Conservation (phyloP, 2,329 filamentous ascomycete species). For the Phaeosphaeria sp. region DNA sequence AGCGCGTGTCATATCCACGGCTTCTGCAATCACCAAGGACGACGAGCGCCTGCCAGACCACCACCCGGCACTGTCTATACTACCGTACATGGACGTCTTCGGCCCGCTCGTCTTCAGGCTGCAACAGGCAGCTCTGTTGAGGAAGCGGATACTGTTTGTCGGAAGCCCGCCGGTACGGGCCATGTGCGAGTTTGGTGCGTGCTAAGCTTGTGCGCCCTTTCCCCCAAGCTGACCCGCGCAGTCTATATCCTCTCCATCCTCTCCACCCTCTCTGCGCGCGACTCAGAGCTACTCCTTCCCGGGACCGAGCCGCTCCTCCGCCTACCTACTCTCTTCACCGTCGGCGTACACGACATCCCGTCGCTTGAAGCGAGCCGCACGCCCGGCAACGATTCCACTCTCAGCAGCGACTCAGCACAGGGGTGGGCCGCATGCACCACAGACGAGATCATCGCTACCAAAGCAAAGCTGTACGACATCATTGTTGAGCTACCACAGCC, state of each 20-base stretch:
- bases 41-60: constrained; percentile 74
- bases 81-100: constrained; percentile 78
- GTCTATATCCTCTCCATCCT: constrained; percentile 95
- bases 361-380: constrained; percentile 66
- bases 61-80: constrained; percentile 86
- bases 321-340: constrained; percentile 84
- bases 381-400: background rate
- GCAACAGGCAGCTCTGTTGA: constrained; percentile 82
- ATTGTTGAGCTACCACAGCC: constrained; percentile 77
- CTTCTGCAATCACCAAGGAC: constrained; percentile 62
- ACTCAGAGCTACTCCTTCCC: constrained; percentile 71
- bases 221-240: constrained; percentile 44
- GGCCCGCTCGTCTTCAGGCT: constrained; percentile 92
- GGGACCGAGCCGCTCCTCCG: constrained; percentile 66
- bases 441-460: constrained; percentile 88
- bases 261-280: constrained; percentile 81
- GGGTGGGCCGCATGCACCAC: constrained; percentile 97
- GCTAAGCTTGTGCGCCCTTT: no score
- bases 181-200: constrained; percentile 85
- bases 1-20: constrained; percentile 55
- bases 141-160: constrained; percentile 87
- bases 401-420: constrained; percentile 36
- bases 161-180: constrained; percentile 84
- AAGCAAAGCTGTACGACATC: constrained; percentile 86
- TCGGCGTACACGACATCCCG: constrained; percentile 92